Evolutionary conservation across 2,329 filamentous ascomycete genomes (phyloP), one percentile per base, ranked within the genome.

Genomic region (Mycosphaerella arachidis): DNA sequence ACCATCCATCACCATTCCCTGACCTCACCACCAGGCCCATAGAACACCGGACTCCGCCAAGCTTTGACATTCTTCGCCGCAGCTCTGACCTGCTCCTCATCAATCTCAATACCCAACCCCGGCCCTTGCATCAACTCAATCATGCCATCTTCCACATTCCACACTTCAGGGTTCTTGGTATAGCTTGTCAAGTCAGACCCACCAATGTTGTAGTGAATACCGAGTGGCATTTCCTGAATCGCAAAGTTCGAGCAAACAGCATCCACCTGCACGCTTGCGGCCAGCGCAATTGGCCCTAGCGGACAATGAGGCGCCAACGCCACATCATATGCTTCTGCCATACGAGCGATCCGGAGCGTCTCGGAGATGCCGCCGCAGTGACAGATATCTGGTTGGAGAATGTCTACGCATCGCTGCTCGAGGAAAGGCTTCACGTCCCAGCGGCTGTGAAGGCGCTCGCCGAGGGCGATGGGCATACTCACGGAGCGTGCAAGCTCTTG

Each of bases 171-270:
- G 48, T 72, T 66, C 53, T 63, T 68, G 8, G 70, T 46, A 46
- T 72, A 72, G 20, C 65, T 72, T 9, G 68, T 67, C 12, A 90
- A 75, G 69, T 90, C 87, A 64, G 85, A 79, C 1, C 84, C 80
- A 1, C 83, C 85, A 0, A 80, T 82, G 66, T 92, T 92, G 70
- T 92, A 92, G 70, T 92, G 90, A 65, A 92, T 92, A 0, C 89
- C 89, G 24, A 91, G 69, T 54, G 85, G 87, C 89, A 91, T 91
- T 72, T 92, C 89, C 68, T 90, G 86, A 33, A 91, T 91, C 0
- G 82, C 84, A 70, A 88, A 90, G 72, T 88, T 91, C 24, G 80
- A 81, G 20, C 76, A 84, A 13, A 75, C 76, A 27, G 82, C 78
- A 40, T 84, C 86, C 1, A 91, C 82, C 63, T 91, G 88, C 46